Conservation (phyloP, 345 rosid genomes). For the Erysimum cheiranthoides region DNA sequence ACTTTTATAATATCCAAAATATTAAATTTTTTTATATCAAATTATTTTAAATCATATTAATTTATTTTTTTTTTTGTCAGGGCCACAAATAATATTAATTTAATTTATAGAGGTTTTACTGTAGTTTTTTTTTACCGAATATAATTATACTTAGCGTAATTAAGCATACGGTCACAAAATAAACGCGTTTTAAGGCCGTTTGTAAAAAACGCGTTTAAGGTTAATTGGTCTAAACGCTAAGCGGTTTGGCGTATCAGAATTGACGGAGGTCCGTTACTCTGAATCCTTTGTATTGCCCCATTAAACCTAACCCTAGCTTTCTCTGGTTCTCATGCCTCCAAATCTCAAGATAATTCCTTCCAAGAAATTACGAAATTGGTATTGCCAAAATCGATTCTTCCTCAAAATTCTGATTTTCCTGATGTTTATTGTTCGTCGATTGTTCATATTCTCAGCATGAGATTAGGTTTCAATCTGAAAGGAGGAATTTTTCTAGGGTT, state of each 20-base stretch:
- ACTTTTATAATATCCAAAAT: too few species aligned
- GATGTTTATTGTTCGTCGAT: constrained; percentile 2
- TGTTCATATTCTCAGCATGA: constrained; percentile 6
- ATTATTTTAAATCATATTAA: too few species aligned
- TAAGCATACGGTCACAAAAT: neutral
- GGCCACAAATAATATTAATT: too few species aligned
- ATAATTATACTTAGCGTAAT: neutral
- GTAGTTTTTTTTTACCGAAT: too few species aligned
- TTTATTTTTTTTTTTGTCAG: too few species aligned
- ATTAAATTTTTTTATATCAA: too few species aligned
- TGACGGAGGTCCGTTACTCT: constrained; percentile 39
- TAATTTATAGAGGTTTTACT: too few species aligned
- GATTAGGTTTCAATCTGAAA: constrained; percentile 8
- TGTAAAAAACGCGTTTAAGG: neutral
- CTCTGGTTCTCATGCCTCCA: neutral
- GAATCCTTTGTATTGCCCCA: neutral
- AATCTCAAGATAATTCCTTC: constrained; percentile 1
- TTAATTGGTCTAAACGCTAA: constrained; percentile 13
- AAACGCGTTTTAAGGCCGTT: neutral
- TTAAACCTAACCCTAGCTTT: constrained; percentile 35
- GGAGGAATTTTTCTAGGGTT: constrained; percentile 32
- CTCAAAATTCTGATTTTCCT: neutral
- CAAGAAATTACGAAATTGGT: neutral
- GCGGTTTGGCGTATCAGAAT: constrained; percentile 16
- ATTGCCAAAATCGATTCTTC: constrained; percentile 10